Percentiles rank a stretch among this genome's conserved stretches.
These are phyloP conservation scores for Boletus coccyginus DNA, from an alignment of 768 basidiomycete genomes.

Conservation along the genomic window DNA sequence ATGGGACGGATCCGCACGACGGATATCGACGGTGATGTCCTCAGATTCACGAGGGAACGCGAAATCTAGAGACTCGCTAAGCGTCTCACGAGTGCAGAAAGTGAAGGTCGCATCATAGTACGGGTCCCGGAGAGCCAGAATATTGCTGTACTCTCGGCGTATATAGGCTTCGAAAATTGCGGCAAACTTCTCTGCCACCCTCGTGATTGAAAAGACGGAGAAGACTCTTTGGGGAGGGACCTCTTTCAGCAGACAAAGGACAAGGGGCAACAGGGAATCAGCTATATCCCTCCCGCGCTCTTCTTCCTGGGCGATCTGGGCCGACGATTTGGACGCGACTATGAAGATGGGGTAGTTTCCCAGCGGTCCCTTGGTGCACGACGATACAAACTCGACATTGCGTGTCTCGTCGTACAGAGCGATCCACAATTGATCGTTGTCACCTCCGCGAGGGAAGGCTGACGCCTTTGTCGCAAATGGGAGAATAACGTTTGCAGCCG, in stretches of 20 bases:
- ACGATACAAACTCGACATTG: conserved; percentile 7
- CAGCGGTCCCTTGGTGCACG: conserved; percentile 3
- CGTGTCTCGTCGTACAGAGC: conserved; percentile 17
- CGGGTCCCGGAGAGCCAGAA: conserved; percentile 32
- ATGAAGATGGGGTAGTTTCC: conserved; percentile 15
- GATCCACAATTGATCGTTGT: conserved; percentile 29
- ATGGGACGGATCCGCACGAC: too few species aligned
- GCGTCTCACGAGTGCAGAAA: conserved; percentile 47
- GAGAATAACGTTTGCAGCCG: conserved; percentile 38
- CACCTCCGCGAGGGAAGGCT: neutral
- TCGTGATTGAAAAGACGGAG: conserved; percentile 60
- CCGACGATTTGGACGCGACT: conserved; percentile 6
- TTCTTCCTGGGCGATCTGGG: neutral
- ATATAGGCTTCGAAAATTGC: conserved; percentile 41
- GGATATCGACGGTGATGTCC: conserved; percentile 12
- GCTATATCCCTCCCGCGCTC: neutral
- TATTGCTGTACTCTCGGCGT: neutral
- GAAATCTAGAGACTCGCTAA: conserved; percentile 18
- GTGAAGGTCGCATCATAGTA: conserved; percentile 65
- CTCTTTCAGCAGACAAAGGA: conserved; percentile 6
- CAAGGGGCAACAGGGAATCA: conserved; percentile 1
- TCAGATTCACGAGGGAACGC: neutral
- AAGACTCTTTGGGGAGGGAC: conserved; percentile 32
- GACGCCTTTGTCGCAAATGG: conserved; percentile 35
- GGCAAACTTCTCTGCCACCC: conserved; percentile 45